Percentiles rank a stretch among this genome's conserved stretches.
These are phyloP conservation scores for Termitomyces sp. DNA, from an alignment of 768 basidiomycete genomes.

Conservation along the genomic window DNA sequence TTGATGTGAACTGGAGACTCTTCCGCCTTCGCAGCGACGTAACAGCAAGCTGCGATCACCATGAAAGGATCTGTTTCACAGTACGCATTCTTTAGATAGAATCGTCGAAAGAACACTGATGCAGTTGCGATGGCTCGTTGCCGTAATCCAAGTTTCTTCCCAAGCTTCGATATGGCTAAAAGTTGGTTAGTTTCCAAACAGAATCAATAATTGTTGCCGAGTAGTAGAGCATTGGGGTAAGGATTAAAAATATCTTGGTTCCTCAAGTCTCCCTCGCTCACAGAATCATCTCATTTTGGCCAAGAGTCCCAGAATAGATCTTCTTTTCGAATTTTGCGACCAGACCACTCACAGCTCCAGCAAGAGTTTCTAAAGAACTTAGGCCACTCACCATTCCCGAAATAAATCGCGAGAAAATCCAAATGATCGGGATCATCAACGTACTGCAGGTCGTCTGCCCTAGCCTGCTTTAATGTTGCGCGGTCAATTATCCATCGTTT, in stretches of 20 bases:
- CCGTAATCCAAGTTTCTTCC: slow-evolving; percentile 76
- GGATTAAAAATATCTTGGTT: neutral
- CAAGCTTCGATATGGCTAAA: slow-evolving; percentile 81
- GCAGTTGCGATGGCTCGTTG: slow-evolving; percentile 94
- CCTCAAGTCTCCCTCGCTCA: neutral
- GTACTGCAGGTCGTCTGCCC: slow-evolving; percentile 74
- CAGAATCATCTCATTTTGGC: neutral
- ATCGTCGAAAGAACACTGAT: slow-evolving; percentile 93
- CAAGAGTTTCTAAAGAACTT: neutral
- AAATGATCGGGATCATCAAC: slow-evolving; percentile 75
- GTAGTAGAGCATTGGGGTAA: neutral
- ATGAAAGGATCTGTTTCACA: slow-evolving; percentile 95
- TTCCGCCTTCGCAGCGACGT: slow-evolving; percentile 96
- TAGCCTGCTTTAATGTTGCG: slow-evolving; percentile 67
- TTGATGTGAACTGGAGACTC: slow-evolving; percentile 96
- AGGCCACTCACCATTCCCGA: slow-evolving; percentile 64
- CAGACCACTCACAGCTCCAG: neutral
- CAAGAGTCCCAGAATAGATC: neutral
- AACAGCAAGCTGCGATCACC: slow-evolving; percentile 90
- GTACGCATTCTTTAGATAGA: slow-evolving; percentile 93
- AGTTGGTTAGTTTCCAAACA: neutral
- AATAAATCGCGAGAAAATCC: slow-evolving; percentile 83
- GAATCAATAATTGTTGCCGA: neutral
- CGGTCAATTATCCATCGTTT: slow-evolving; percentile 92
- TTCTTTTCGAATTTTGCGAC: neutral